phyloP scores from a whole-genome alignment of 345 rosid genomes.

The Alliaria petiolata region DNA sequence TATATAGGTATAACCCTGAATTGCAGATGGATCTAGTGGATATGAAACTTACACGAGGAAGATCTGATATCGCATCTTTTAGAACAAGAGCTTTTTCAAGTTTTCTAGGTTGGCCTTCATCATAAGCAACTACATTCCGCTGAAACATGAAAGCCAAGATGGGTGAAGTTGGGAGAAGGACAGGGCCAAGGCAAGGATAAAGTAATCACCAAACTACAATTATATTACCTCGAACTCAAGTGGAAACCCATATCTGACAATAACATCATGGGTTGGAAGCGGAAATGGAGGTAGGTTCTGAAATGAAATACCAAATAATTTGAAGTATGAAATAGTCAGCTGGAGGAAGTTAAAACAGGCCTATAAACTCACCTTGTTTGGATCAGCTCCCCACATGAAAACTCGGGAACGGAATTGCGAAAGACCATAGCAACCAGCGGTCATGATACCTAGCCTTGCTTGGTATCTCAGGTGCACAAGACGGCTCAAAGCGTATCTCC shows the following conservation, averaged over 20 bases:
- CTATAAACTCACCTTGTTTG: constrained; percentile 48
- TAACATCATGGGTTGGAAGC: constrained; percentile 88
- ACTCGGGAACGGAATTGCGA: constrained; percentile 91
- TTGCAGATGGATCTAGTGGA: constrained; percentile 14
- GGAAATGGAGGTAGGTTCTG: constrained; percentile 97
- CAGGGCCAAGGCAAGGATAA: neutral
- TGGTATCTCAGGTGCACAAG: constrained; percentile 88
- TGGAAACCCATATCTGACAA: constrained; percentile 86
- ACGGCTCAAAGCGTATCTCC: constrained; percentile 88
- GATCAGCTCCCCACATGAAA: constrained; percentile 92
- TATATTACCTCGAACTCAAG: constrained; percentile 71
- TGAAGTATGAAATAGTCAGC: constrained; percentile 9
- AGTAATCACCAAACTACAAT: constrained; percentile 9
- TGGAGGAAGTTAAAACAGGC: constrained; percentile 5
- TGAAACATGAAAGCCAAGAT: constrained; percentile 41
- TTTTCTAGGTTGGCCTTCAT: constrained; percentile 67
- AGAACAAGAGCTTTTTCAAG: constrained; percentile 74
- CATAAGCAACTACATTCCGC: constrained; percentile 90
- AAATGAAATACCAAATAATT: constrained; percentile 16
- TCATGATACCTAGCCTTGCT: constrained; percentile 87
- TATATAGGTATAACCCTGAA: neutral
- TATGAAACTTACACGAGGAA: constrained; percentile 57
- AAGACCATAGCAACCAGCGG: constrained; percentile 99
- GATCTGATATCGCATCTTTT: constrained; percentile 90
- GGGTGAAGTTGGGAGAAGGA: constrained; percentile 3